These are phyloP conservation scores for Fusarium falciforme DNA, from an alignment of 2,329 filamentous ascomycete species.

Conservation along the genomic window DNA sequence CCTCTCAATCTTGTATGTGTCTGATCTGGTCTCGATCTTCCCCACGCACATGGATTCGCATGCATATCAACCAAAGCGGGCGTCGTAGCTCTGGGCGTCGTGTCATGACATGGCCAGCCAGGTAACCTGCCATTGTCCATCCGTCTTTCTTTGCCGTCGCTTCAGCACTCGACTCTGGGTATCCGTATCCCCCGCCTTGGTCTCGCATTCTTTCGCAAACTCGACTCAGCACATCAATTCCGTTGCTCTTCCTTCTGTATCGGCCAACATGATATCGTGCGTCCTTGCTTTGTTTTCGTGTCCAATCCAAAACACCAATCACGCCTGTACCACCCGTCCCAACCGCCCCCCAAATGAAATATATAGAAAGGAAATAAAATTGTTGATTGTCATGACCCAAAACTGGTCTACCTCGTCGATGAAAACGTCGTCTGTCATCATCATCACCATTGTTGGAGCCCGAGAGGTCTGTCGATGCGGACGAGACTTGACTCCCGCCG, in stretches of 20 bases:
- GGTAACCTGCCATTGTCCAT: slow-evolving; percentile 7
- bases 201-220: slow-evolving; percentile 17
- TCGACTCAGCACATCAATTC: slow-evolving; percentile 12
- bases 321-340: slow-evolving; percentile 27
- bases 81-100: background rate
- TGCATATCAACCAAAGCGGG: slow-evolving; percentile 3
- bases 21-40: slow-evolving; percentile 23
- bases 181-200: slow-evolving; percentile 7
- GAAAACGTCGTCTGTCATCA: slow-evolving; percentile 39
- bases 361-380: slow-evolving; percentile 20
- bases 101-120: background rate
- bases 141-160: background rate
- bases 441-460: slow-evolving; percentile 40
- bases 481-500: background rate
- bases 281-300: slow-evolving; percentile 20
- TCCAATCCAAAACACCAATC: slow-evolving; percentile 34
- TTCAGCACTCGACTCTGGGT: slow-evolving; percentile 22
- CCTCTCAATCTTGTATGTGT: slow-evolving; percentile 12
- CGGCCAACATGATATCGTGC: slow-evolving; percentile 13
- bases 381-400: slow-evolving; percentile 25
- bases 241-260: slow-evolving; percentile 17
- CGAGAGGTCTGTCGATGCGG: background rate
- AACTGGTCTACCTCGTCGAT: slow-evolving; percentile 34
- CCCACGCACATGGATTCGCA: slow-evolving; percentile 1
- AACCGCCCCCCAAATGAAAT: slow-evolving; percentile 14